Evolutionary conservation across 1,284 basidiomycete species (phyloP).

Genomic region (Ustilago vetiveriae): DNA sequence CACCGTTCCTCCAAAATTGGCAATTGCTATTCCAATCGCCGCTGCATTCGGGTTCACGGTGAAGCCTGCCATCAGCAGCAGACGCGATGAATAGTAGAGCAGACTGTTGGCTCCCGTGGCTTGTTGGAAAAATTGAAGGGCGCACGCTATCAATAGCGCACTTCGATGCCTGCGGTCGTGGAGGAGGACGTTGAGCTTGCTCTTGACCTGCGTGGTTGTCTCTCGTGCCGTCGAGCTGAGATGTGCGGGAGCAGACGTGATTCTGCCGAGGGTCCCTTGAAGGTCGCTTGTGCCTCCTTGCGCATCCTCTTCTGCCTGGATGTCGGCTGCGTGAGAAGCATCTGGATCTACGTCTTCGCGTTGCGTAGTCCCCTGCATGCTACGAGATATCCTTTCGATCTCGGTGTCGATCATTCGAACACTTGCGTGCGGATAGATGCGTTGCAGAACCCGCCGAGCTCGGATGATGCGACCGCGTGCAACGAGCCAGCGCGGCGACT

Average conservation of each 20-base stretch:
- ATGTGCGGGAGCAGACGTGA: constrained; percentile 17
- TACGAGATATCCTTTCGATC: constrained; percentile 45
- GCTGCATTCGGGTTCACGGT: constrained; percentile 54
- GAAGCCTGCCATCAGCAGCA: constrained; percentile 59
- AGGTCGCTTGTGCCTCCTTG: background rate
- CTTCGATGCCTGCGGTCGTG: constrained; percentile 29
- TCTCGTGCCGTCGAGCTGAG: constrained; percentile 14
- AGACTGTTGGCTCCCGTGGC: constrained; percentile 35
- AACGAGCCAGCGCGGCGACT: constrained; percentile 58
- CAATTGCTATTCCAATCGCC: constrained; percentile 51
- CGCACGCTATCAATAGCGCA: constrained; percentile 53
- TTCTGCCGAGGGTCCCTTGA: constrained; percentile 9
- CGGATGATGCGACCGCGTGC: constrained; percentile 38
- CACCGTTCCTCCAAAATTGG: constrained; percentile 56
- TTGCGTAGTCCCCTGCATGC: constrained; percentile 31
- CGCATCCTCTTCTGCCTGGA: constrained; percentile 2
- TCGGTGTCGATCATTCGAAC: constrained; percentile 37
- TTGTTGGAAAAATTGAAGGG: constrained; percentile 52
- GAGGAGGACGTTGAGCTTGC: constrained; percentile 39
- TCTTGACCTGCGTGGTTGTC: constrained; percentile 19
- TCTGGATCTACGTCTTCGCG: constrained; percentile 18
- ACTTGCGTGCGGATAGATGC: constrained; percentile 54
- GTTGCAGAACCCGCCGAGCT: constrained; percentile 48
- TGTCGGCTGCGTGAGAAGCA: background rate
- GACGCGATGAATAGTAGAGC: constrained; percentile 49